phyloP scores from a whole-genome alignment of 768 basidiomycete species.

The Lactarius sp. region DNA sequence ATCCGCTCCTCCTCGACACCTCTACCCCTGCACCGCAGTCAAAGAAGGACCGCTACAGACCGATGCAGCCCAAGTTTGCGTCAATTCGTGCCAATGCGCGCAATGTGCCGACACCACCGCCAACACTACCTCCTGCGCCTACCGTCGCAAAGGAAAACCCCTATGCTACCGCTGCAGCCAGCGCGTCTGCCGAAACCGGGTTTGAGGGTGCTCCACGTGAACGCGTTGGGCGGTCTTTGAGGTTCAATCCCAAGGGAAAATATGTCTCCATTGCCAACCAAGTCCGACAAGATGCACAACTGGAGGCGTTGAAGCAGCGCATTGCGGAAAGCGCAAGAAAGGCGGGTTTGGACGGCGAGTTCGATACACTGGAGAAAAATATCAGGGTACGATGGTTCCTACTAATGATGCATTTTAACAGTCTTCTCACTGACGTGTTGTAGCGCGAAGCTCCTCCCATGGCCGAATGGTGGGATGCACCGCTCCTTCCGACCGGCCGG shows the following conservation, averaged over 20 bases:
- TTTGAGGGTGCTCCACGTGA: slow-evolving; percentile 75
- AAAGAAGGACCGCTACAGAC: slow-evolving; percentile 91
- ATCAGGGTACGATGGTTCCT: slow-evolving; percentile 56
- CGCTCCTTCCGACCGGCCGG: slow-evolving; percentile 70
- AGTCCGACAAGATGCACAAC: slow-evolving; percentile 65
- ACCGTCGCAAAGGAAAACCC: slow-evolving; percentile 57
- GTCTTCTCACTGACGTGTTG: not conserved
- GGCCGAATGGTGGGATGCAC: slow-evolving; percentile 96
- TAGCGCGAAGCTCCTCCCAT: slow-evolving; percentile 84
- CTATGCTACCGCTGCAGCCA: slow-evolving; percentile 52
- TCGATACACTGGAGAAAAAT: slow-evolving; percentile 84
- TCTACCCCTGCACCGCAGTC: slow-evolving; percentile 56
- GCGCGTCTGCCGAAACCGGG: slow-evolving; percentile 49
- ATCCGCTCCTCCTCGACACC: slow-evolving; percentile 75
- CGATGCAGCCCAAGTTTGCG: slow-evolving; percentile 99
- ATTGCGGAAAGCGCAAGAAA: slow-evolving; percentile 92
- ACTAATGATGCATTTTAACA: not conserved
- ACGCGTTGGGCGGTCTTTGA: slow-evolving; percentile 61
- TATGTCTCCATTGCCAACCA: slow-evolving; percentile 73
- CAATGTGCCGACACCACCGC: slow-evolving; percentile 61
- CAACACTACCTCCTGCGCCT: slow-evolving; percentile 36
- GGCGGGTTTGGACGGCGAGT: slow-evolving; percentile 91
- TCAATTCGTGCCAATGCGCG: slow-evolving; percentile 88
- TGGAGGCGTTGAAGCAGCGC: slow-evolving; percentile 88
- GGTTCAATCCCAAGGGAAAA: slow-evolving; percentile 91